Percentiles rank a stretch among this genome's conserved stretches.
These are phyloP conservation scores for Lepidopterella palustris DNA, from an alignment of 495 filamentous ascomycete genomes.

Conservation along the genomic window DNA sequence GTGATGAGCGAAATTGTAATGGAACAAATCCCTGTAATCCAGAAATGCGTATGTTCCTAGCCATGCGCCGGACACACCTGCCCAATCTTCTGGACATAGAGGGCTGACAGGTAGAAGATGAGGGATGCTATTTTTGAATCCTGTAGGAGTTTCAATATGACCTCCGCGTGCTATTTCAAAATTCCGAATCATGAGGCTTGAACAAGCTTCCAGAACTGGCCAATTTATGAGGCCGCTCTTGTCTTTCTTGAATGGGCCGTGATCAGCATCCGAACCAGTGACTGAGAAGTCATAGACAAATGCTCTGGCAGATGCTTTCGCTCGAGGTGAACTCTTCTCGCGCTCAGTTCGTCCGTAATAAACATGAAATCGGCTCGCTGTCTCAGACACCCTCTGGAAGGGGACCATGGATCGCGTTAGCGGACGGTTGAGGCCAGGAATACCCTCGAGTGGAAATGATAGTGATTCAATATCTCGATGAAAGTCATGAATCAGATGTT, in stretches of 20 bases:
- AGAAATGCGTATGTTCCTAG: constrained; percentile 25
- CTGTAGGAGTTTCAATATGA: neutral
- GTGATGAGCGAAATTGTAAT: constrained; percentile 22
- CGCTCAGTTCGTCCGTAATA: constrained; percentile 16
- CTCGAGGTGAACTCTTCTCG: constrained; percentile 9
- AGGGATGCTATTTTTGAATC: constrained; percentile 10
- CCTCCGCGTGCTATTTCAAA: constrained; percentile 5
- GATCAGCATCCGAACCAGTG: constrained; percentile 9
- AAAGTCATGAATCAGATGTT: constrained; percentile 23
- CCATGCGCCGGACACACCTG: constrained; percentile 15
- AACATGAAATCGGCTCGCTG: constrained; percentile 21
- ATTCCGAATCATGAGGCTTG: constrained; percentile 19
- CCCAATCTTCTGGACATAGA: constrained; percentile 13
- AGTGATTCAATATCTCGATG: constrained; percentile 1
- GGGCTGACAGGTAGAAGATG: neutral
- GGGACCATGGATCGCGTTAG: constrained; percentile 15
- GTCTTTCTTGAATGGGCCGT: constrained; percentile 19
- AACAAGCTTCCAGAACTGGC: constrained; percentile 16
- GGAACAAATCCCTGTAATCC: constrained; percentile 18
- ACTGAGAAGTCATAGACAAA: constrained; percentile 23
- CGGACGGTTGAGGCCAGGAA: constrained; percentile 4
- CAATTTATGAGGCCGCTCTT: constrained; percentile 18
- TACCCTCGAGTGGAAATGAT: constrained; percentile 12
- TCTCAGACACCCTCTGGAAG: constrained; percentile 3
- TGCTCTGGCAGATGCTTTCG: constrained; percentile 16